These are phyloP conservation scores for Botrytis porri DNA, from an alignment of 2,329 filamentous ascomycete genomes.

Conservation along the genomic window DNA sequence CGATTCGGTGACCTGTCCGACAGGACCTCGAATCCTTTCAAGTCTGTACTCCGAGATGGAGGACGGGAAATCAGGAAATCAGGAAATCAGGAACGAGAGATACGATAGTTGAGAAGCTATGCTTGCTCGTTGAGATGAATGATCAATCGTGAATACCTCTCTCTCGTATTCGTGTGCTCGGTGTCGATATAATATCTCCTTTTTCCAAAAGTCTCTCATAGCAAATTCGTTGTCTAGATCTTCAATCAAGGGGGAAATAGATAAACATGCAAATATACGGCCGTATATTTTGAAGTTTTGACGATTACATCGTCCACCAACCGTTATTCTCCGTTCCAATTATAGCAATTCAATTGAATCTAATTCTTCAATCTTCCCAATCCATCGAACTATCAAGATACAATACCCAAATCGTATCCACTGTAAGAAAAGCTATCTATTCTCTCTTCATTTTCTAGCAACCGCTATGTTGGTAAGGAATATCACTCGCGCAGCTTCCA, in stretches of 20 bases:
- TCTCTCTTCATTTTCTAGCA: background rate
- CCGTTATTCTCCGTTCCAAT: background rate
- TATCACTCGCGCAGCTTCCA: background rate
- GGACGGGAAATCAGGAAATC: background rate
- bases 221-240: background rate
- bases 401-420: background rate
- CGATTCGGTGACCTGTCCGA: background rate
- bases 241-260: background rate
- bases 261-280: background rate
- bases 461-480: slow-evolving; percentile 1
- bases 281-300: background rate
- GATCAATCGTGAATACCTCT: background rate
- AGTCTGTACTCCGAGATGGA: background rate
- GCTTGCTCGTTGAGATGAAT: background rate
- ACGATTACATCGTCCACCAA: background rate
- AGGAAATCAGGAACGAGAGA: background rate
- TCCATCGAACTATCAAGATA: background rate
- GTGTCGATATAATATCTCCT: background rate
- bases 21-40: slow-evolving; percentile 2
- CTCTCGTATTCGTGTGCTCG: background rate
- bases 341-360: background rate
- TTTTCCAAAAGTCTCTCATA: background rate
- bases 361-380: background rate
- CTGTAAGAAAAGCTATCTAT: background rate
- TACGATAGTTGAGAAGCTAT: background rate